These are phyloP conservation scores for Phycomyces nitens DNA, from an alignment of 192 early-diverging fungal species.

Conservation along the genomic window DNA sequence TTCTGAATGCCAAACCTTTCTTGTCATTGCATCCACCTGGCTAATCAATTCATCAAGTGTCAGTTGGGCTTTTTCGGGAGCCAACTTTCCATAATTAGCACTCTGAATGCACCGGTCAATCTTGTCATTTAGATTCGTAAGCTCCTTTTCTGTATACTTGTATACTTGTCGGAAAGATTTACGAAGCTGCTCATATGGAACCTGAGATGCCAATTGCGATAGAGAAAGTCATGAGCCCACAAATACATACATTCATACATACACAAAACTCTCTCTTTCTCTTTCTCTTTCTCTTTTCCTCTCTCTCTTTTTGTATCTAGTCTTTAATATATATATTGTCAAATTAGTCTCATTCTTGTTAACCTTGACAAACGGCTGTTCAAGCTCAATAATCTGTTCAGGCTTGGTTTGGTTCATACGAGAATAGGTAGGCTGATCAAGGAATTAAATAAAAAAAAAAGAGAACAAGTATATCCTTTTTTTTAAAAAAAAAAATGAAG, in stretches of 20 bases:
- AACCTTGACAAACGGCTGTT: slow-evolving; percentile 94
- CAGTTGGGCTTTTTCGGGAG: slow-evolving; percentile 57
- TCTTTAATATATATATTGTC: no score
- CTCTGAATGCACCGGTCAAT: slow-evolving; percentile 48
- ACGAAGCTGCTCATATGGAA: slow-evolving; percentile 85
- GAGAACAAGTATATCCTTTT: not conserved
- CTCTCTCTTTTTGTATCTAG: no score
- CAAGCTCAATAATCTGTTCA: slow-evolving; percentile 83
- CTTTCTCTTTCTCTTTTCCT: not conserved
- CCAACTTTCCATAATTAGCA: slow-evolving; percentile 38
- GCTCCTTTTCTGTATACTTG: slow-evolving; percentile 84
- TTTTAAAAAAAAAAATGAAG: no score
- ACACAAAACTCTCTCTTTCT: not conserved
- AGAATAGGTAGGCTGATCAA: not conserved
- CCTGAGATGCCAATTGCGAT: no score
- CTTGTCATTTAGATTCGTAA: slow-evolving; percentile 41
- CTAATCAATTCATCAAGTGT: no score
- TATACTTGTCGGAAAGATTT: slow-evolving; percentile 67
- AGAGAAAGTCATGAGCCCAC: no score
- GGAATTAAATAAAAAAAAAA: slow-evolving; percentile 5
- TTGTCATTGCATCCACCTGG: not conserved
- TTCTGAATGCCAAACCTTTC: not conserved
- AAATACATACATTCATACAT: no score
- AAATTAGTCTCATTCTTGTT: no score
- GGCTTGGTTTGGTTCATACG: slow-evolving; percentile 68